Conservation (phyloP, 352 stramenopile species). For the Halophytophthora polymorphica region DNA sequence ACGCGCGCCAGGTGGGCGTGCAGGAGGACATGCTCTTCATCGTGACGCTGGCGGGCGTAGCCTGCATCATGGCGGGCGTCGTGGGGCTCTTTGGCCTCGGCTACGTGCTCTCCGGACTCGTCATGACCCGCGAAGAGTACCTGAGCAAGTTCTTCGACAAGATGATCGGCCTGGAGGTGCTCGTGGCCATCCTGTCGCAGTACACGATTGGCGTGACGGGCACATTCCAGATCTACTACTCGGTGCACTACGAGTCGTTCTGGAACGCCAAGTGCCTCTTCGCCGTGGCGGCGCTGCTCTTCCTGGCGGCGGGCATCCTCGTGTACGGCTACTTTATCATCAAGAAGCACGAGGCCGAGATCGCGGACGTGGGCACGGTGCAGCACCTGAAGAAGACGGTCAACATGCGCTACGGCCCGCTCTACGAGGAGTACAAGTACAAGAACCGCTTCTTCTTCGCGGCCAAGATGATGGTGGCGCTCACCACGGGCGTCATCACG, state of each 20-base stretch:
- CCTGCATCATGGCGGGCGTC: slow-evolving; percentile 68
- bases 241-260: slow-evolving; percentile 44
- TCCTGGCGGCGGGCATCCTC: slow-evolving; percentile 71
- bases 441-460: slow-evolving; percentile 86
- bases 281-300: slow-evolving; percentile 53
- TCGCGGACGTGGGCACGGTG: slow-evolving; percentile 71
- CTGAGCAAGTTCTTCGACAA: slow-evolving; percentile 82
- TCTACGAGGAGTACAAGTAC: slow-evolving; percentile 89
- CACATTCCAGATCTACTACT: slow-evolving; percentile 86
- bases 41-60: slow-evolving; percentile 71
- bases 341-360: slow-evolving; percentile 67
- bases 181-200: slow-evolving; percentile 77
- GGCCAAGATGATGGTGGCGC: slow-evolving; percentile 70
- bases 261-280: slow-evolving; percentile 67
- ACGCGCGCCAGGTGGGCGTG: slow-evolving; percentile 68
- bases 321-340: slow-evolving; percentile 75
- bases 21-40: slow-evolving; percentile 81
- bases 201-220: slow-evolving; percentile 83
- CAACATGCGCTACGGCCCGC: slow-evolving; percentile 72
- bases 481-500: slow-evolving; percentile 56
- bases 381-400: slow-evolving; percentile 81
- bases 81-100: slow-evolving; percentile 58
- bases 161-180: slow-evolving; percentile 74
- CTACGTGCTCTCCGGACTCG: slow-evolving; percentile 49
- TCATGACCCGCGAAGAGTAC: slow-evolving; percentile 72